Evolutionary conservation across 2,329 filamentous ascomycete genomes (phyloP), one percentile per base, ranked within the genome.

Genomic region (Mycosphaerella sp.): DNA sequence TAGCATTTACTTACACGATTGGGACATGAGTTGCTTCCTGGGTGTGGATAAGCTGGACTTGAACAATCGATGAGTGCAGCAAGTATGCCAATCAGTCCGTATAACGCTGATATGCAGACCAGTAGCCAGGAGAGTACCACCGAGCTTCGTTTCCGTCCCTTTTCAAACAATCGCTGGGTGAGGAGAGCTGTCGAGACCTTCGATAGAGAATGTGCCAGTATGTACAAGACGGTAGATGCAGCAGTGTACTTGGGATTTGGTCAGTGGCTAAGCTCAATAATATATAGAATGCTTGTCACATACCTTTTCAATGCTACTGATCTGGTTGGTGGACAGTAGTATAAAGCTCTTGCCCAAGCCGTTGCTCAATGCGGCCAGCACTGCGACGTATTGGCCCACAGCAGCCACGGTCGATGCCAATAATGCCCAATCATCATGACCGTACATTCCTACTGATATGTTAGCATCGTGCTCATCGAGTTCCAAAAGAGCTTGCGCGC

Each of bases 401-500:
- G 55, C 60, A 3, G 59, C 54, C 9, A 62, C 44, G 2, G 61
- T 60, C 7, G 60, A 53, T 36, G 49, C 57, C 21, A 61, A 32
- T 13, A 65, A 51, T 16, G 59, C 36, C 62, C 62, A 65, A 43
- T 65, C 64, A 43, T 66, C 64, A 7, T 51, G 37, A 13, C 64
- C 64, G 25, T 59, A 59, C 39, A 37, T 21, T n/a, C 36, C 28
- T 30, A 18, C 6, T 18, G 16, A 12, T 10, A 6, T 13, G 13
- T 49, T 21, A 47, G 49, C 12, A 3, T 42, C 30, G 35, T 14
- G 21, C 16, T 21, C 9, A 1, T 17, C 13, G 13, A 6, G 3
- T 2, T 10, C n/a, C 7, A 18, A 40, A 27, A 13, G 13, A 25
- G 4, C 21, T 25, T 25, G 12, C 16, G 17, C 16, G 28, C 25